Base-by-base conservation (phyloP, 192 early-diverging fungal genomes). In the Entomortierella beljakovae region DNA sequence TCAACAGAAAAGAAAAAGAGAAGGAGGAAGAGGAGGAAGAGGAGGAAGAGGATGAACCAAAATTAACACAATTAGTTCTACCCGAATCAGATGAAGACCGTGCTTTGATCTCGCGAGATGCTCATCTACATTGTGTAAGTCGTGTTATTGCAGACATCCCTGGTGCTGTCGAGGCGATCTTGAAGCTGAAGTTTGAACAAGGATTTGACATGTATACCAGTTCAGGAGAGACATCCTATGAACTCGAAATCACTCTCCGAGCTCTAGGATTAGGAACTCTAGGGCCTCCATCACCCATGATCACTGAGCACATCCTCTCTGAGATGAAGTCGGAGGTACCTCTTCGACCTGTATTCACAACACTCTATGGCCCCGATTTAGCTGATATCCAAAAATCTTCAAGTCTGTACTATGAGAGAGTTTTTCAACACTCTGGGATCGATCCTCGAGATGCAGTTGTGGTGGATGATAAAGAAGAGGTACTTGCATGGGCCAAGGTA, bases 401-500 rank as follows among this genome's bases (percentile, higher is more conserved):
- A 42, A 76, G 51, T 11, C 38, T 26, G 26, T 76, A 62, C 34
- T 76, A 76, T 20, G 51, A 54, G 22, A 49, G 18, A 13, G 62
- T 76, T 26, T 76, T 76, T 23, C 18, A 51, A 25, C 43, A 67
- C 38, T 67, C 51, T 31, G 64, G 64, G 3, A 43, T 76, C 0
- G 51, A 66, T 35, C 52, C 72, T 29, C 26, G 51, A 8, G 59
- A 61, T 15, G 72, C 72, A 5, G 33, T 76, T 22, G 53, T 76
- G 20, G 72, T 76, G 42, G 72, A 76, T 37, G 72, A 76, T 42
- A 76, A 76, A 57, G 72, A 76, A 42, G 26, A 66, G 2, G 68
- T 76, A 32, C 51, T 76, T 35, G 57, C 38, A 20, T 76, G 72
- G 72, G 72, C 72, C 52, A 76, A 76, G 48, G 58, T 63, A 3